phyloP scores from a whole-genome alignment of 768 basidiomycete species.

The Hericium erinaceus region DNA sequence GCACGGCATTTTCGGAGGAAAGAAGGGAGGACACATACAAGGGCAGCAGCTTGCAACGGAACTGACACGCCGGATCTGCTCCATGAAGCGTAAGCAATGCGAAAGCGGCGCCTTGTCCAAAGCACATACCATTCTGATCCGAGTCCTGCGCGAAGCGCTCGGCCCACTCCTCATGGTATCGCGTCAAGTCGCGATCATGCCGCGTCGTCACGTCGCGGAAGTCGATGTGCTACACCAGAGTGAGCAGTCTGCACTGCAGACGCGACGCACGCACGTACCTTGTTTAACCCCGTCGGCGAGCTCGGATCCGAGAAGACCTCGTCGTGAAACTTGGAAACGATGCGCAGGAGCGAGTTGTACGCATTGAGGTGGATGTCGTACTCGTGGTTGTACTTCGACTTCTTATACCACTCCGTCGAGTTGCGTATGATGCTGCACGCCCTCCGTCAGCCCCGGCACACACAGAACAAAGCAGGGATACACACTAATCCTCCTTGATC shows the following conservation, averaged over 20 bases:
- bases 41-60: conserved; percentile 21
- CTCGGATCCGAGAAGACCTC: conserved; percentile 11
- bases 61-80: conserved; percentile 8
- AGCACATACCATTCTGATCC: conserved; percentile 5
- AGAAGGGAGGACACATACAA: conserved; percentile 28
- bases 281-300: conserved; percentile 8
- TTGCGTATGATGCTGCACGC: conserved; percentile 9
- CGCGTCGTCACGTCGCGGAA: conserved; percentile 11
- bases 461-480: conserved; percentile 25
- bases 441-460: background rate
- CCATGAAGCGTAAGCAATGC: background rate
- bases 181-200: conserved; percentile 4
- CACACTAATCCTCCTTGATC: conserved; percentile 66
- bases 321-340: conserved; percentile 11
- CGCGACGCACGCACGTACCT: background rate
- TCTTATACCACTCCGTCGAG: conserved; percentile 11
- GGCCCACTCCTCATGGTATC: conserved; percentile 11
- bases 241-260: background rate
- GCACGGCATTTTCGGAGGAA: conserved; percentile 19
- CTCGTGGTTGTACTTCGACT: conserved; percentile 9
- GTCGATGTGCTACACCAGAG: conserved; percentile 4
- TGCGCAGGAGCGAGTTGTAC: conserved; percentile 11
- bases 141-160: conserved; percentile 11
- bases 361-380: conserved; percentile 13
- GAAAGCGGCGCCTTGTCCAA: background rate